Evolutionary conservation across 23 red algal genomes (phyloP).

Genomic region (Gracilaria gracilis): DNA sequence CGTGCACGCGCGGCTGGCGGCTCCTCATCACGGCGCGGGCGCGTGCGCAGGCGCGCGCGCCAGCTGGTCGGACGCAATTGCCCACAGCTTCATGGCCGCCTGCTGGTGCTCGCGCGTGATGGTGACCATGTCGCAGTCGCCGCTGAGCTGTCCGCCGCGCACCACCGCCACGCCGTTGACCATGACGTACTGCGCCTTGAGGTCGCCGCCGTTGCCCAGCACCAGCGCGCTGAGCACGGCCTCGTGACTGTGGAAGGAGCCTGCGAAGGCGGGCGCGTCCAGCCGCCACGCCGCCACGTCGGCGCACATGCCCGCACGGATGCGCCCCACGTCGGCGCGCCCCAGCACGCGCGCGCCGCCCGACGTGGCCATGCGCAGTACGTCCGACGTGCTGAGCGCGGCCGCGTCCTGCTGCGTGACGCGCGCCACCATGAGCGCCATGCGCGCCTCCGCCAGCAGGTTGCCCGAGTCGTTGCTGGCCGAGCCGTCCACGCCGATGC

Average conservation of each 20-base stretch:
- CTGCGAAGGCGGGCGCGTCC: conserved; percentile 52
- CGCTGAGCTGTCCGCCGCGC: conserved; percentile 30
- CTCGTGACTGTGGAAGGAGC: conserved; percentile 54
- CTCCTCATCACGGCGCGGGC: too few species aligned
- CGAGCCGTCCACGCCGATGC: conserved; percentile 88
- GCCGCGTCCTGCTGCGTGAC: conserved; percentile 28
- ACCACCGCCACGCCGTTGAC: conserved; percentile 55
- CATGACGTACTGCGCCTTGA: conserved; percentile 59
- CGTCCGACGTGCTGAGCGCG: conserved; percentile 40
- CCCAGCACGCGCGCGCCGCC: conserved; percentile 44
- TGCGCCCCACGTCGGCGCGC: conserved; percentile 37
- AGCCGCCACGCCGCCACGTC: conserved; percentile 58
- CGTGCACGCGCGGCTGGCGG: too few species aligned
- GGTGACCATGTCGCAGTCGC: conserved; percentile 26
- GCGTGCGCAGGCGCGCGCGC: too few species aligned
- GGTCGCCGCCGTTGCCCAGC: conserved; percentile 62
- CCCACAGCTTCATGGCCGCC: conserved; percentile 48
- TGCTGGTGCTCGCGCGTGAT: conserved; percentile 49
- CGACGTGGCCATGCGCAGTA: conserved; percentile 53
- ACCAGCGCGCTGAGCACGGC: conserved; percentile 63
- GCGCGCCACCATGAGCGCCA: conserved; percentile 62
- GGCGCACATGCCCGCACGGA: conserved; percentile 59
- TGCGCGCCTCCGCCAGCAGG: conserved; percentile 80
- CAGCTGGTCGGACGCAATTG: conserved; percentile 29
- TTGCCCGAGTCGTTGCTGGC: conserved; percentile 91